Base-by-base conservation (phyloP, 1,284 basidiomycete genomes). In the Ceratobasidium sp. region DNA sequence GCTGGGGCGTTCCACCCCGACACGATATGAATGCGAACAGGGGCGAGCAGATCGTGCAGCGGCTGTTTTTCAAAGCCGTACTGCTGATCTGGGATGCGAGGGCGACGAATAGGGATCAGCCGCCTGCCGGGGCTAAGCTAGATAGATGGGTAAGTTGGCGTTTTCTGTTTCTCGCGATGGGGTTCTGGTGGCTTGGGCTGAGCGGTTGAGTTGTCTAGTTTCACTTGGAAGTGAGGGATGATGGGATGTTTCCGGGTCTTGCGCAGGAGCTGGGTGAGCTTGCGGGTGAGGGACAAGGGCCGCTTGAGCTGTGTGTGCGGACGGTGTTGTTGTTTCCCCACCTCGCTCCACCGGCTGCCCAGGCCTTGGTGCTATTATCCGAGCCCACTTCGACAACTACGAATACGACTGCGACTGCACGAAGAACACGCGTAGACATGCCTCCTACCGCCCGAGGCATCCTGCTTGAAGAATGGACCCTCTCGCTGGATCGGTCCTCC, bases 21-120 rank as follows among this genome's bases (percentile, higher is more conserved):
- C n/a, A 66, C 62, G 64, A 76, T 76, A 64, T 59, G 52, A 62
- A 46, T 12, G 57, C 26, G 12, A 33, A 38, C 44, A 93, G 90
- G 87, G 91, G 92, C 80, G 92, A 94, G 88, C 92, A 94, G 87
- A 94, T 94, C 83, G 91, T 92, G 76, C 90, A 91, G 84, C 90
- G 91, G 83, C 90, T 93, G 84, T 94, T 93, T 85, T 89, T 90
- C 75, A 94, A 94, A 86, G 90, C 94, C 78, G 90, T 89, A 82
- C 89, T 92, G 81, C 88, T 93, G 81, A 87, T 94, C 80, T 88
- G 91, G 83, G 86, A 93, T 84, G 92, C 92, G 20, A 87, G 93
- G 64, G 52, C 48, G 40, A 73, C 67, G 52, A 68, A 38, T 48
- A 26, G 66, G 50, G 54, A 33, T 50, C 33, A 44, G n/a, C 52